Evolutionary conservation across 495 filamentous ascomycete genomes (phyloP), one percentile per base, ranked within the genome.

Genomic region (Penicillium alfredii): DNA sequence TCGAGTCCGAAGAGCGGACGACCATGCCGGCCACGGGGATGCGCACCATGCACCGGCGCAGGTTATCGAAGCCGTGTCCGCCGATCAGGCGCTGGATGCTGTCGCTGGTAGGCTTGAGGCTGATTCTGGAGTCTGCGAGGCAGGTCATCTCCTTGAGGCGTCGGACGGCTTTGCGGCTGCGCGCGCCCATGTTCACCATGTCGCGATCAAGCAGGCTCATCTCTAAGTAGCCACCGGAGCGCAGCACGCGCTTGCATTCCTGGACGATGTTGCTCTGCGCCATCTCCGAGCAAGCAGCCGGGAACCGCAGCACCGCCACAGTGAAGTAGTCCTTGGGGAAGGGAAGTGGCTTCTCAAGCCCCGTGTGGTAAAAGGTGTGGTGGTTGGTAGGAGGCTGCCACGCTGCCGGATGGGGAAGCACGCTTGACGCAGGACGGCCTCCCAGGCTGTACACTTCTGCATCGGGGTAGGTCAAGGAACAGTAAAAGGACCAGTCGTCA

Each of bases 401-500:
- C 34, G 66, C 63, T 36, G 56, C 60, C 16, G 63, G 55, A 41
- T 70, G 56, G 24, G 56, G 57, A 33, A 53, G 50, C 13, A 50
- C 39, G 17, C 63, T 51, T 2, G 57, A 54, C 11, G 60, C 49
- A 14, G 58, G 54, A 6, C 56, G 56, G 12, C 58, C 57, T 36
- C 54, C 65, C 17, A 55, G 72, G 51, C 86, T 93, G 70, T 94
- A 95, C 40, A 98, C 81, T 12, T 80, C 83, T 0, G 86, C 84
- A 18, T 73, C 73, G 1, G 86, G 85, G 46, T 98, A 97, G 2
- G 88, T 93, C 55, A 95, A 73, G 9, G 92, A 87, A 32, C 85
- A 89, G 58, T 95, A 98, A 63, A 93, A 97, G 3, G 89, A 95
- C 93, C 93, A 99, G 58, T 99, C 93, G 47, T 92, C 80, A 42